Evolutionary conservation across 2,329 filamentous ascomycete genomes (phyloP).

Genomic region (Harringtonia aguacate): DNA sequence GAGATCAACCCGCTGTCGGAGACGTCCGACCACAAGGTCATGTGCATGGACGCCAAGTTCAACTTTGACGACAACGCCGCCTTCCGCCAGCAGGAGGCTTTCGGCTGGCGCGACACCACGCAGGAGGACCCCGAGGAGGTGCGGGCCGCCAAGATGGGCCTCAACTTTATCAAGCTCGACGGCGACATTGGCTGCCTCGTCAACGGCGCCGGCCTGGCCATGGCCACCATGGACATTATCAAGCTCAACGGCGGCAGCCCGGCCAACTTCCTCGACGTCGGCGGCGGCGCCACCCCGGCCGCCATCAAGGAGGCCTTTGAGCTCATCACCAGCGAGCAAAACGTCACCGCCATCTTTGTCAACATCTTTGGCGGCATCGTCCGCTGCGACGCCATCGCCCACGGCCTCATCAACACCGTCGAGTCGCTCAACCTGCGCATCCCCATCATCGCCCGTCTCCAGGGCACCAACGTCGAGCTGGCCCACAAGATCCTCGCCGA

Average conservation of each 20-base stretch:
- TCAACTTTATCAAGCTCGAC: conserved; percentile 99
- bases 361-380: conserved; percentile 99
- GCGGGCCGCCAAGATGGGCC: conserved; percentile 82
- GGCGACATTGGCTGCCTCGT: conserved; percentile 98
- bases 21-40: conserved; percentile 94
- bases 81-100: conserved; percentile 95
- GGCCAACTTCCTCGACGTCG: conserved; percentile 98
- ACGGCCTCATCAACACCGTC: conserved; percentile 90
- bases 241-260: conserved; percentile 95
- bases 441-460: conserved; percentile 91
- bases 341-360: conserved; percentile 98
- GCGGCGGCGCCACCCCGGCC: conserved; percentile 90
- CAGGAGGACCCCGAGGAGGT: conserved; percentile 98
- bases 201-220: conserved; percentile 97
- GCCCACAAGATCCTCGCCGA: conserved; percentile 92
- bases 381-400: conserved; percentile 92
- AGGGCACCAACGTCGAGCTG: conserved; percentile 96
- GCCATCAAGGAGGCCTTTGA: conserved; percentile 97
- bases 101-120: conserved; percentile 82
- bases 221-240: conserved; percentile 99
- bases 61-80: conserved; percentile 98
- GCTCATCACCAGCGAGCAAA: conserved; percentile 95
- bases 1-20: conserved; percentile 99
- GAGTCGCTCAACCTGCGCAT: conserved; percentile 92
- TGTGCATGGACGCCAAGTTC: conserved; percentile 99